Conservation (phyloP, 1,139 yeast species). For the Candida labiduridarum region DNA sequence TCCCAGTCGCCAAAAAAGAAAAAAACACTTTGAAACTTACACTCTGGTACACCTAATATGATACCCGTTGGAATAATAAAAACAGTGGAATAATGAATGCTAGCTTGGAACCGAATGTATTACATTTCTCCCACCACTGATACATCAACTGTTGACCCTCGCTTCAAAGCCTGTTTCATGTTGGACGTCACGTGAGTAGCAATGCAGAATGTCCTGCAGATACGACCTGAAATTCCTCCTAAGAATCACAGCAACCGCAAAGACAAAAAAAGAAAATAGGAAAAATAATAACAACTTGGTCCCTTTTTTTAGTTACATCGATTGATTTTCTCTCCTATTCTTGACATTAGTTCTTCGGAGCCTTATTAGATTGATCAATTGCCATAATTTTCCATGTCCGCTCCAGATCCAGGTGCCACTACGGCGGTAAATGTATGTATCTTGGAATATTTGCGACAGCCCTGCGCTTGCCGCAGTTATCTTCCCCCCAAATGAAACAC, state of each 20-base stretch:
- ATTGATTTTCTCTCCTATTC: neutral
- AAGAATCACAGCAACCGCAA: slow-evolving; percentile 2
- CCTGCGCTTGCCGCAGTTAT: neutral
- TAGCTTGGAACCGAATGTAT: too few relatives aligned
- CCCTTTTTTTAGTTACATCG: neutral
- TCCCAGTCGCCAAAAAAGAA: too few relatives aligned
- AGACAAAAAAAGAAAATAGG: neutral
- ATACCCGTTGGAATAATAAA: too few relatives aligned
- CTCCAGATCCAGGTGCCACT: neutral
- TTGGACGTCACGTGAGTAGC: neutral
- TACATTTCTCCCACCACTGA: too few relatives aligned
- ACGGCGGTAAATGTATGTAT: neutral
- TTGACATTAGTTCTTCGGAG: neutral
- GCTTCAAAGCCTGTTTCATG: neutral
- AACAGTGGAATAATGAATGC: too few relatives aligned
- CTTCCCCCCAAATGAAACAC: neutral
- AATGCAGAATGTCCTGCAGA: slow-evolving; percentile 3
- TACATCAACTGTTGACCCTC: neutral
- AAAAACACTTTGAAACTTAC: too few relatives aligned
- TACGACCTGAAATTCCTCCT: slow-evolving; percentile 2
- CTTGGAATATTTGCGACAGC: neutral
- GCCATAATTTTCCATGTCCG: neutral
- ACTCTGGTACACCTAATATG: too few relatives aligned
- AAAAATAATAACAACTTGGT: neutral
- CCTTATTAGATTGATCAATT: neutral